Percentiles rank a stretch among this genome's conserved stretches.
Evolutionary conservation across 164 flowering plant species (phyloP).

Genomic region (Piper betle): DNA sequence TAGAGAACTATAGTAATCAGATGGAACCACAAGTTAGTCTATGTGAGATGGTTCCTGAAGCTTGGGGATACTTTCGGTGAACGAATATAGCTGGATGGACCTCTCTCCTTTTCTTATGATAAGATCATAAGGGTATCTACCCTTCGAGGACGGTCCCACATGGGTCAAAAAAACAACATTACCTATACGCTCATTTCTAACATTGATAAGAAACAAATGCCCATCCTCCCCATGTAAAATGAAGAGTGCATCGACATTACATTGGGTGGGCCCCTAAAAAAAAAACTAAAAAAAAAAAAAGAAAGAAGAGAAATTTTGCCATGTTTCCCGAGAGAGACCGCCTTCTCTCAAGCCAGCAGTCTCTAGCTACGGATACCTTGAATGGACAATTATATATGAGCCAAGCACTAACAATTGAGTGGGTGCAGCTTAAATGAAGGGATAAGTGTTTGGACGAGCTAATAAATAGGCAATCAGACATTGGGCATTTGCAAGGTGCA

Average conservation of each 20-base stretch:
- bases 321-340: too few relatives aligned
- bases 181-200: conserved; percentile 29
- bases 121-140: conserved; percentile 34
- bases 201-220: conserved; percentile 39
- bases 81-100: conserved; percentile 38
- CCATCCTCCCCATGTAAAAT: conserved; percentile 36
- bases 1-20: conserved; percentile 13
- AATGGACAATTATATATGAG: conserved; percentile 39
- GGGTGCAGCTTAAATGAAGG: conserved; percentile 40
- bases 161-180: conserved; percentile 26
- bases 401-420: conserved; percentile 35
- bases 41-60: conserved; percentile 21
- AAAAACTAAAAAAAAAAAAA: too few relatives aligned
- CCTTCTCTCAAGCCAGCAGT: too few relatives aligned
- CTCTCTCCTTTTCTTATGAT: conserved; percentile 29
- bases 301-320: too few relatives aligned
- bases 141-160: conserved; percentile 24
- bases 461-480: conserved; percentile 30
- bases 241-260: not conserved
- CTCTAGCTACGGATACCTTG: conserved; percentile 17
- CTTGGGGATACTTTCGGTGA: conserved; percentile 23
- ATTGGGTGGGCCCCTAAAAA: too few relatives aligned
- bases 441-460: conserved; percentile 42
- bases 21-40: conserved; percentile 49
- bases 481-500: conserved; percentile 45